phyloP scores from a whole-genome alignment of 371 early-diverging fungal genomes.

The Mortierella sp. region DNA sequence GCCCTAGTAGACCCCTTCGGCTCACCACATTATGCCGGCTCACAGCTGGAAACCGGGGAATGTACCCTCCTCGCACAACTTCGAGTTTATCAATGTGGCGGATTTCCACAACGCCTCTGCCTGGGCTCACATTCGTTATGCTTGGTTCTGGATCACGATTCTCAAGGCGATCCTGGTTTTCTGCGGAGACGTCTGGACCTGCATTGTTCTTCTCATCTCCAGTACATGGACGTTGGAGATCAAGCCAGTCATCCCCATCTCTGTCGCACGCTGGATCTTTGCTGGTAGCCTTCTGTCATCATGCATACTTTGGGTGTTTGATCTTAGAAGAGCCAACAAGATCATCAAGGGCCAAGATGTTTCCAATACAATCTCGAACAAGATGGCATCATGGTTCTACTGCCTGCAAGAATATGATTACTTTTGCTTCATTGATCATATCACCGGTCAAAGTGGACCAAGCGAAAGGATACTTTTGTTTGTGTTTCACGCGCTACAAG shows the following conservation, averaged over 20 bases:
- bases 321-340: slow-evolving; percentile 60
- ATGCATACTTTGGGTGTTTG: slow-evolving; percentile 58
- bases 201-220: slow-evolving; percentile 29
- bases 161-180: slow-evolving; percentile 27
- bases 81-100: slow-evolving; percentile 60
- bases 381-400: slow-evolving; percentile 58
- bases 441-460: slow-evolving; percentile 56
- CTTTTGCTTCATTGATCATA: slow-evolving; percentile 69
- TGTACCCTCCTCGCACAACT: slow-evolving; percentile 68
- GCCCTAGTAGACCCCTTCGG: too few relatives aligned
- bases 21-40: slow-evolving; percentile 7
- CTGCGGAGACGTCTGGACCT: slow-evolving; percentile 36
- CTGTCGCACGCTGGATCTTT: slow-evolving; percentile 57
- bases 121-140: too few relatives aligned
- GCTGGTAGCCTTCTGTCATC: slow-evolving; percentile 61
- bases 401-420: slow-evolving; percentile 57
- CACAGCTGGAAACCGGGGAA: slow-evolving; percentile 69
- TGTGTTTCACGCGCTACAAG: slow-evolving; percentile 68
- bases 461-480: slow-evolving; percentile 66
- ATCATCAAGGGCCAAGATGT: slow-evolving; percentile 66
- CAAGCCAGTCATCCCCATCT: slow-evolving; percentile 21
- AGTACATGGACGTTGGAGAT: slow-evolving; percentile 19
- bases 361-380: slow-evolving; percentile 62
- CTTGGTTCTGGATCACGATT: slow-evolving; percentile 41
- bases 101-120: slow-evolving; percentile 28